These are phyloP conservation scores for Thermoascus crustaceus DNA, from an alignment of 2,329 filamentous ascomycete species.

Conservation along the genomic window DNA sequence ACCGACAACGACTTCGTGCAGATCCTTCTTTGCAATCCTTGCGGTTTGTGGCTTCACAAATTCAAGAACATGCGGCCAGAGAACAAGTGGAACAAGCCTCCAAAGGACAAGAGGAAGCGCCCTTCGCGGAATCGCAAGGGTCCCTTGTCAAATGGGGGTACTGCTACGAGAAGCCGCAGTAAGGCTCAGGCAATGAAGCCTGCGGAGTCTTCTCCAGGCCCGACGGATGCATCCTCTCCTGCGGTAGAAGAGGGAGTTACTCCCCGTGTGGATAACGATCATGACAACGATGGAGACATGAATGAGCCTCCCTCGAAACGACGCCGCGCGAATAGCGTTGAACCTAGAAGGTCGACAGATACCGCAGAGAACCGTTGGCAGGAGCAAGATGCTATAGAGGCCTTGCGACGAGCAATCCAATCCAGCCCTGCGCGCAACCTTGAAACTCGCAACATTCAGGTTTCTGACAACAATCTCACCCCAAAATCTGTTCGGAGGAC, in stretches of 20 bases:
- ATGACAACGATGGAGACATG: conserved; percentile 21
- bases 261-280: conserved; percentile 28
- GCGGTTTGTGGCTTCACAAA: conserved; percentile 90
- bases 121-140: conserved; percentile 27
- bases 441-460: conserved; percentile 32
- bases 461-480: conserved; percentile 46
- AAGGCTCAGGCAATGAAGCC: conserved; percentile 19
- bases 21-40: conserved; percentile 84
- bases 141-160: conserved; percentile 25
- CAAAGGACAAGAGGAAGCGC: conserved; percentile 34
- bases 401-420: conserved; percentile 48
- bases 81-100: conserved; percentile 68
- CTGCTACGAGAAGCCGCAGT: conserved; percentile 25
- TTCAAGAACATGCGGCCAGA: conserved; percentile 75
- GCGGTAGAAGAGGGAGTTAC: conserved; percentile 28
- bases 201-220: conserved; percentile 32
- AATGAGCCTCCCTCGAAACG: conserved; percentile 30
- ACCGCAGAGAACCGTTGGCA: conserved; percentile 26
- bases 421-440: conserved; percentile 52
- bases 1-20: conserved; percentile 66
- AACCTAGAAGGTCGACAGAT: conserved; percentile 32
- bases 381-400: conserved; percentile 35
- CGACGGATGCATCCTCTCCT: conserved; percentile 30
- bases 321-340: conserved; percentile 41
- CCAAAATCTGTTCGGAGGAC: conserved; percentile 45